Evolutionary conservation across 2,329 filamentous ascomycete genomes (phyloP), one percentile per base, ranked within the genome.

Genomic region (Fusarium nelsonii): DNA sequence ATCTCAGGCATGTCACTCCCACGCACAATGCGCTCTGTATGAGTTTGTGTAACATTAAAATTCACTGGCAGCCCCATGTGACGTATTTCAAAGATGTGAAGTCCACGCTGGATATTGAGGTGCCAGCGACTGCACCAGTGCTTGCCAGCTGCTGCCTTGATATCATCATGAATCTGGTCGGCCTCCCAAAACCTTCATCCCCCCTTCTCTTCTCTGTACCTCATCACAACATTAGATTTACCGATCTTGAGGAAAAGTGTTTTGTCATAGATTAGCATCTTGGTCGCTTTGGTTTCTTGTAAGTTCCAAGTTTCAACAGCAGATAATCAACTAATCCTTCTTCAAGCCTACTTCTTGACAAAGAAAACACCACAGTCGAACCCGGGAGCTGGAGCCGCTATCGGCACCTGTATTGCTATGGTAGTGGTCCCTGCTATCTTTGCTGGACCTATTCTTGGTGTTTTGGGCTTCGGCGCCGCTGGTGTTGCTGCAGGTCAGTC

Each of bases 401-500:
- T 57, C 2, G 40, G 7, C 3, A 12, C 32, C 7, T 51, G 51
- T 2, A 4, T 14, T 14, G 28, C 8, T 2, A 12, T 46, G 3
- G 2, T 23, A 1, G n/a, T 9, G 7, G 40, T 26, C 32, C 56
- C 51, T 37, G 40, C 14, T 8, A 5, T 59, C 9, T 20, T 58
- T 3, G 50, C 26, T 6, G 8, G 15, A 1, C 56, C 50, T 12
- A 5, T 26, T 3, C 52, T 58, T 15, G 32, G 18, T 14, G 3
- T 12, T 5, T 6, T 36, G 7, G 39, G 56, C 6, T 33, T 58
- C 32, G 33, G 56, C 3, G 50, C 12, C 1, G 41, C 40, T 16
- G 57, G 57, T 2, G 26, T 59, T 5, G 28, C 33, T 6, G 56
- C 51, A 33, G 56, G 56, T 59, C 4, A 46, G 51, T 28, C 11